These are phyloP conservation scores for Chrysoporthe deuterocubensis DNA, from an alignment of 2,329 filamentous ascomycete genomes.

Conservation along the genomic window DNA sequence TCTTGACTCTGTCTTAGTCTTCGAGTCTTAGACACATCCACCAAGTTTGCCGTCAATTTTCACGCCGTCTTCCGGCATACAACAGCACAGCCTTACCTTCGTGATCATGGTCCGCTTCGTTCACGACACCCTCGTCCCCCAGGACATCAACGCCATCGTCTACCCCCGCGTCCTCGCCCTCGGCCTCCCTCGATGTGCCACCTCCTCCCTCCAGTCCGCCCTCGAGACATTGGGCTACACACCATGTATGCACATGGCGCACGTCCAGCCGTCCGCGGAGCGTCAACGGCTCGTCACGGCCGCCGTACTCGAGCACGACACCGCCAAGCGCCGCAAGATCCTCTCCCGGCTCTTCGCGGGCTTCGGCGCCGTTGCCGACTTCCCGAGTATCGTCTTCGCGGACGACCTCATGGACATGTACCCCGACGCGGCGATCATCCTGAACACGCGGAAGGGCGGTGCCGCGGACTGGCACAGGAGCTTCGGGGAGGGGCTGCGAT, in stretches of 20 bases:
- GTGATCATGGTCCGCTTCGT: conserved; percentile 25
- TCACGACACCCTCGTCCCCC: conserved; percentile 18
- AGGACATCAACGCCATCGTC: conserved; percentile 9
- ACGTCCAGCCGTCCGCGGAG: conserved; percentile 31
- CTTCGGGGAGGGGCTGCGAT: conserved; percentile 25
- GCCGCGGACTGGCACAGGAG: conserved; percentile 17
- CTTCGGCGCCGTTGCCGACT: conserved; percentile 35
- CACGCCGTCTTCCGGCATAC: background rate
- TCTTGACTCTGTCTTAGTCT: background rate
- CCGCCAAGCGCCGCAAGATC: conserved; percentile 35
- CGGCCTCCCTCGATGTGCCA: conserved; percentile 42
- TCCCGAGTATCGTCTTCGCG: conserved; percentile 40
- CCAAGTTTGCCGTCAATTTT: background rate
- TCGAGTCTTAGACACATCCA: background rate
- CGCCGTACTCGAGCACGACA: conserved; percentile 37
- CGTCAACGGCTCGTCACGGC: conserved; percentile 34
- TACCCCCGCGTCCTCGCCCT: conserved; percentile 20
- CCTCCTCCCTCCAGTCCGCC: conserved; percentile 41
- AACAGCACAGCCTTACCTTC: background rate
- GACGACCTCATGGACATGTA: conserved; percentile 46
- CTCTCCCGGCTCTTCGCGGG: conserved; percentile 39
- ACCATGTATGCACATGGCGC: conserved; percentile 41
- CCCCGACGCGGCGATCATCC: conserved; percentile 39
- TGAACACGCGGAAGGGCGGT: conserved; percentile 35
- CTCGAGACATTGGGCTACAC: conserved; percentile 37